Evolutionary conservation across 139 green algal species (phyloP).

Genomic region (Astrephomene gubernaculifera): DNA sequence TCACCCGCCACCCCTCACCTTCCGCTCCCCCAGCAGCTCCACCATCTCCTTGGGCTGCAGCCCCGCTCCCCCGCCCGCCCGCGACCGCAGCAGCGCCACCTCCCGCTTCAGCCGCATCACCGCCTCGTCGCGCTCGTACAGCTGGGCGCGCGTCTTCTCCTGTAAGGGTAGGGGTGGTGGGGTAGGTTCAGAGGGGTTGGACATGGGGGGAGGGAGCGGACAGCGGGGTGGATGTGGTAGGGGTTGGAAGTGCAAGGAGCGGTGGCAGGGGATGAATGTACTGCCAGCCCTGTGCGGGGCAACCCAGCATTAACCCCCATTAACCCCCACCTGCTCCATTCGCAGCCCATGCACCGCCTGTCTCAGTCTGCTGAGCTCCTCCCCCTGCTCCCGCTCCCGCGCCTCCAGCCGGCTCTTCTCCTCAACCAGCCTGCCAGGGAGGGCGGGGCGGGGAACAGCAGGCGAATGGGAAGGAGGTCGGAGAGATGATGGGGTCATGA

Average conservation of each 20-base stretch:
- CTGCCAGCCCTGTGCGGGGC: too few species aligned
- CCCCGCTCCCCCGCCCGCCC: neutral
- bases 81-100: neutral
- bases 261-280: too few species aligned
- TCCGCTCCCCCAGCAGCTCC: slow-evolving; percentile 40
- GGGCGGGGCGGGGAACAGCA: neutral
- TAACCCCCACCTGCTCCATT: slow-evolving; percentile 20
- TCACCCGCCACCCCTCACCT: neutral
- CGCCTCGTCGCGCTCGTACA: neutral
- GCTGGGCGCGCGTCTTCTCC: neutral
- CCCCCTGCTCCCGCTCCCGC: neutral
- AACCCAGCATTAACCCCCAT: too few species aligned
- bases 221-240: too few species aligned
- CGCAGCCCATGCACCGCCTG: slow-evolving; percentile 3
- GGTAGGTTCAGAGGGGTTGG: too few species aligned
- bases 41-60: slow-evolving; percentile 2
- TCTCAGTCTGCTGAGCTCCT: neutral
- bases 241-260: too few species aligned
- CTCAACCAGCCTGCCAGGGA: neutral
- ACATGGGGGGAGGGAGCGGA: too few species aligned
- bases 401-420: slow-evolving; percentile 16
- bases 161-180: neutral
- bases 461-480: too few species aligned
- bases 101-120: slow-evolving; percentile 39
- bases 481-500: too few species aligned